Percentiles rank a stretch among this genome's conserved stretches.
Evolutionary conservation across 768 basidiomycete species (phyloP).

Genomic region (Pleurotus citrinopileatus): DNA sequence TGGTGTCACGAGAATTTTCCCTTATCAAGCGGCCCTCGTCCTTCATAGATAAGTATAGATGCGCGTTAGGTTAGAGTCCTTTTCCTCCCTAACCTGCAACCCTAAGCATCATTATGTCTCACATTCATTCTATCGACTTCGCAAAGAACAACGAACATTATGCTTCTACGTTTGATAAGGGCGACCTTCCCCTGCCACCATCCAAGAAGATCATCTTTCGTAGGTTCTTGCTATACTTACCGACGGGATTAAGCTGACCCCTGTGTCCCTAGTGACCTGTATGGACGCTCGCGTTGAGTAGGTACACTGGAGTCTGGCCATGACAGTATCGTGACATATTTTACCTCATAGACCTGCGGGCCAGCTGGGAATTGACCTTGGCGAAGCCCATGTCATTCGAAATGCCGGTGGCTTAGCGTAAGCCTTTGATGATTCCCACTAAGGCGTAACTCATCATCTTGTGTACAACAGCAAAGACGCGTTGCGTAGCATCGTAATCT

Average conservation of each 20-base stretch:
- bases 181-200: slow-evolving; percentile 38
- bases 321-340: not conserved
- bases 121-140: slow-evolving; percentile 21
- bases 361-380: slow-evolving; percentile 43
- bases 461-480: slow-evolving; percentile 45
- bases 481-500: slow-evolving; percentile 64
- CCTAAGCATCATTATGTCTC: slow-evolving; percentile 6
- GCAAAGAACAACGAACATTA: slow-evolving; percentile 36
- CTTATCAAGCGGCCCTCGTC: not conserved
- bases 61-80: too few species aligned
- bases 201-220: slow-evolving; percentile 36
- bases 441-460: not conserved
- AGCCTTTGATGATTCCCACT: not conserved
- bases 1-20: not conserved
- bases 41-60: too few species aligned
- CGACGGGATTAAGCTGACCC: not conserved
- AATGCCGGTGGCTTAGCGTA: slow-evolving; percentile 30
- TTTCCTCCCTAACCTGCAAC: too few species aligned
- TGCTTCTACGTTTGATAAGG: slow-evolving; percentile 36
- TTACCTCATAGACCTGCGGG: slow-evolving; percentile 31
- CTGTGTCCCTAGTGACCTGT: slow-evolving; percentile 37
- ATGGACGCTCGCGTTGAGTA: slow-evolving; percentile 56
- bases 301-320: slow-evolving; percentile 9
- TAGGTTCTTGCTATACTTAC: slow-evolving; percentile 17
- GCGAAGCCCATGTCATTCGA: slow-evolving; percentile 54